Base-by-base conservation (phyloP, 345 rosid species). In the Acer yangbiense region DNA sequence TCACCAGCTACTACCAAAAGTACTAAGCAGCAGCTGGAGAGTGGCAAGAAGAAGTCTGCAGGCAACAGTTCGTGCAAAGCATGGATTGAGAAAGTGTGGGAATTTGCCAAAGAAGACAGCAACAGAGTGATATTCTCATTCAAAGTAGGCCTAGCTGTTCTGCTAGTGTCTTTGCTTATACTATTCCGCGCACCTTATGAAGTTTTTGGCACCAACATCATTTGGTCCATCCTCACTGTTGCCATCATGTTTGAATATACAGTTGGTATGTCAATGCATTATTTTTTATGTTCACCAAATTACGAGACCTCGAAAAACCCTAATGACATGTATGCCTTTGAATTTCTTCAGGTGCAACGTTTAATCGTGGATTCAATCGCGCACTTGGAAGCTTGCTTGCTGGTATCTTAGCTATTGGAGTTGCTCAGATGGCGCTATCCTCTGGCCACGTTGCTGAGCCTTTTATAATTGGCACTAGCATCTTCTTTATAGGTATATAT, bases 151-250 rank as follows among this genome's bases (percentile, higher is more conserved):
- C 81, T 91, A 7, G 91, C 95, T 54, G 88, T 91, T 74, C 86
- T 89, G 35, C 83, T 89, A 0, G 93, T 88, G 68, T 91, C 93
- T 9, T 77, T 91, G 88, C 91, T 91, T 10, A 86, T 87, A 72
- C 81, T 91, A 71, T 75, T 88, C 68, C 82, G 74, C 54, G 90
- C 90, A 27, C 90, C 95, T 65, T 91, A 86, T 74, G 88, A 88
- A 52, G 80, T 85, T 25, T 89, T 91, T 69, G 95, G 95, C 60
- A 78, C 86, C 74, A 84, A 79, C 64, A 88, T 91, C 77, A 86
- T 91, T 8, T 91, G 95, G 95, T 91, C 91, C 63, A 86, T 91
- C 77, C 91, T 91, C 71, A 91, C 95, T 1, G 95, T 91, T 29
- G 93, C 93, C 43, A 84, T 88, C 80, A 89, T 86, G 93, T 89